Base-by-base conservation (phyloP, 2,329 filamentous ascomycete genomes). In the Botrytis porri region DNA sequence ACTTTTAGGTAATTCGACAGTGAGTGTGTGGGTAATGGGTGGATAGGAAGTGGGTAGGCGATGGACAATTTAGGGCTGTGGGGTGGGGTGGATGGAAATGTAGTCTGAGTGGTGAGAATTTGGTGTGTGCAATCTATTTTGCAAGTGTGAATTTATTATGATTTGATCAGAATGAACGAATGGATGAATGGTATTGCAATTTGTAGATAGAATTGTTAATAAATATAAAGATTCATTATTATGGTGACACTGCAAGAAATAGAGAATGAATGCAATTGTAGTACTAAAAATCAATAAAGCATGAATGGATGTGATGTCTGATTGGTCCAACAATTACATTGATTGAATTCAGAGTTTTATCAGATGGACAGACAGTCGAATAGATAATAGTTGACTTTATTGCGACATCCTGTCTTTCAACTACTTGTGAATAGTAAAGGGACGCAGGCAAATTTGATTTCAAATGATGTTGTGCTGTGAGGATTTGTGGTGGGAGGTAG, bases 21-120 rank as follows among this genome's bases (percentile, higher is more conserved):
- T 25, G 32, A 25, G 29, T 32, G 57, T 20, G 29, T 51, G 43
- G 63, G 14, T 51, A n/a, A 3, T 20, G 16, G 10, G 32, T 65
- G 41, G 43, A 48, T n/a, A 65, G 60, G 14, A n/a, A 16, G 60
- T 62, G 60, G 60, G 37, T 63, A 22, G 37, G 51, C n/a, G 51
- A 41, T 63, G 39, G 39, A 62, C 41, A 61, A 61, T n/a, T 61
- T 61, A 62, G 43, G 62, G 43, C 45, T 65, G 63, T 48, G 63
- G 43, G 63, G 63, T 57, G 51, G 43, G 22, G 16, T 10, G 39
- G 63, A 22, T 57, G 51, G n/a, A 43, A 29, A 29, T 32, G 22
- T 62, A 39, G 63, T 48, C 63, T 43, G 63, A 65, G 63, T 29
- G 41, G 43, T 65, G 29, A 48, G 29, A 48, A 65, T 48, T 35